Evolutionary conservation across 129 eudicot genomes (phyloP).

Genomic region (Lactuca sativa): DNA sequence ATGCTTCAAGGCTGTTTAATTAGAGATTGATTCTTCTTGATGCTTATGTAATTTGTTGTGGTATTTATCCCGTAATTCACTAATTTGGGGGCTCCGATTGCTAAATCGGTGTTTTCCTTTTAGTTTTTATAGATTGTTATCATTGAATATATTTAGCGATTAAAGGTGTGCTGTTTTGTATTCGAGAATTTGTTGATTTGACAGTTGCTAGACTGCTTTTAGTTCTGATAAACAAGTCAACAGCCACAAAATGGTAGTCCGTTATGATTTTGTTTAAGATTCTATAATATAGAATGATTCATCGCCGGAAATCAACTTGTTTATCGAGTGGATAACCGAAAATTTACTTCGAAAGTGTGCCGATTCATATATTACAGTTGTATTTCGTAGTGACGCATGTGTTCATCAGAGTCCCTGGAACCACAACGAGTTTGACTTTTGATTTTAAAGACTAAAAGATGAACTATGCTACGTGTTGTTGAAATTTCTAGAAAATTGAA

Average conservation of each 20-base stretch:
- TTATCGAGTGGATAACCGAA: background rate
- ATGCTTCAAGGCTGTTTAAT: constrained; percentile 10
- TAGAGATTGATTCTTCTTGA: background rate
- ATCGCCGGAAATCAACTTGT: constrained; percentile 8
- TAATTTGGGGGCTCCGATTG: background rate
- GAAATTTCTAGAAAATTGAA: background rate
- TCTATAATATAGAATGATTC: background rate
- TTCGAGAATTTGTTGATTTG: constrained; percentile 11
- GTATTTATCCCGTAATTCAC: background rate
- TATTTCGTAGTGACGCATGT: constrained; percentile 6
- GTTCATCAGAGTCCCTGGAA: background rate
- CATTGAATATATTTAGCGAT: background rate
- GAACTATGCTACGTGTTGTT: background rate
- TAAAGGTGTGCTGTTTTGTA: background rate
- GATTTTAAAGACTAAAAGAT: background rate
- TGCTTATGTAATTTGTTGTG: constrained; percentile 12
- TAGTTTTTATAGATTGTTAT: constrained; percentile 8
- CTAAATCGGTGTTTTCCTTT: constrained; percentile 1
- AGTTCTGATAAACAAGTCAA: constrained; percentile 19
- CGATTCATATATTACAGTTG: background rate
- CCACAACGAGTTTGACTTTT: constrained; percentile 6
- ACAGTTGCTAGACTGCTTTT: background rate
- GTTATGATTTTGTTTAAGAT: constrained; percentile 11
- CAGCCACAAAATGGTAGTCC: background rate
- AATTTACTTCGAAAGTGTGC: background rate